These are phyloP conservation scores for Ballota nigra DNA, from an alignment of 257 asterid genomes.

Conservation along the genomic window DNA sequence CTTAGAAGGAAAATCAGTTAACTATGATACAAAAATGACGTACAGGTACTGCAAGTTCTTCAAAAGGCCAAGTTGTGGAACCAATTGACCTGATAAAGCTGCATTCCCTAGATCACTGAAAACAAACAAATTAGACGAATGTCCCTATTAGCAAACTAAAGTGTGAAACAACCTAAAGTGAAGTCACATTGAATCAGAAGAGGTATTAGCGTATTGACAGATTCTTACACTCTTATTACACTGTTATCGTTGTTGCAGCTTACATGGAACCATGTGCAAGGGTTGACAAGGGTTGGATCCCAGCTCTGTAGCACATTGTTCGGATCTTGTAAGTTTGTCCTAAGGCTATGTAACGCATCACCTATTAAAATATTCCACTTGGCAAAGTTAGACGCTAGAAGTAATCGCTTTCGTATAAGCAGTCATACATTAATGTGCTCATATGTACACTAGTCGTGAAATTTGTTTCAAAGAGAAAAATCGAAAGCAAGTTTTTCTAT, in stretches of 20 bases:
- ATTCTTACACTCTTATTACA: slow-evolving; percentile 90
- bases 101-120: slow-evolving; percentile 97
- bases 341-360: slow-evolving; percentile 86
- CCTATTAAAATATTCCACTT: slow-evolving; percentile 45
- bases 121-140: slow-evolving; percentile 13
- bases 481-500: neutral
- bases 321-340: slow-evolving; percentile 84
- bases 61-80: slow-evolving; percentile 85
- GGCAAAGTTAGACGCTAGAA: slow-evolving; percentile 11
- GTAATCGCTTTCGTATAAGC: neutral
- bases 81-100: slow-evolving; percentile 91
- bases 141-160: slow-evolving; percentile 11
- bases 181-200: neutral
- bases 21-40: slow-evolving; percentile 26
- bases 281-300: slow-evolving; percentile 99
- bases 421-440: neutral
- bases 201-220: neutral
- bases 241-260: slow-evolving; percentile 97
- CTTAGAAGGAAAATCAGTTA: neutral
- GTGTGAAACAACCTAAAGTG: neutral
- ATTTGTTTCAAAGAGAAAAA: neutral
- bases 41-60: slow-evolving; percentile 97
- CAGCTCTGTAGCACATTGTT: slow-evolving; percentile 94
- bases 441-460: neutral
- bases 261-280: slow-evolving; percentile 99